Percentiles rank a stretch among this genome's conserved stretches.
phyloP scores from a whole-genome alignment of 2,329 filamentous ascomycete species.

The Microdochium nivale region DNA sequence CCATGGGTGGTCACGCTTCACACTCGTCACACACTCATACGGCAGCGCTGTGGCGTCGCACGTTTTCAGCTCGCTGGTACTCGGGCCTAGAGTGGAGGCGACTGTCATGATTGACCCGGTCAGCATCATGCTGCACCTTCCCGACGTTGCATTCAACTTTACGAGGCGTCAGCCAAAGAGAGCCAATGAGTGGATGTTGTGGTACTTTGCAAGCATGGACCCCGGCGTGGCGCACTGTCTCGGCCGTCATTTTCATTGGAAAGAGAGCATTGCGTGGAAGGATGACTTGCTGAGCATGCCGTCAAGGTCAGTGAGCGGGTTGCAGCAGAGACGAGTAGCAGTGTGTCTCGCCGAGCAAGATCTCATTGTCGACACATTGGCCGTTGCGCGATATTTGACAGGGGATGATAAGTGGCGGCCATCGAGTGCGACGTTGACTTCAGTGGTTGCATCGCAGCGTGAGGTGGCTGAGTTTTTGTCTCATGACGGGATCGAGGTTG shows the following conservation, averaged over 20 bases:
- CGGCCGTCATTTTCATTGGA: constrained; percentile 63
- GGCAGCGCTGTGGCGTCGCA: constrained; percentile 56
- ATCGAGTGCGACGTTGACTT: constrained; percentile 1
- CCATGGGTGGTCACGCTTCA: constrained; percentile 49
- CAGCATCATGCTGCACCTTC: constrained; percentile 57
- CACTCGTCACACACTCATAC: constrained; percentile 55
- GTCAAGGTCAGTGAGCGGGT: constrained; percentile 1
- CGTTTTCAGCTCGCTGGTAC: constrained; percentile 39
- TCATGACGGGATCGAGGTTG: constrained; percentile 39
- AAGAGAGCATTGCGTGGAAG: constrained; percentile 61
- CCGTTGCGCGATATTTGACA: constrained; percentile 48
- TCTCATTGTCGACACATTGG: constrained; percentile 53
- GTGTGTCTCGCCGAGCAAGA: constrained; percentile 52
- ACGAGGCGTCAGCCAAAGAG: constrained; percentile 38
- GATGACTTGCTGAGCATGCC: constrained; percentile 42
- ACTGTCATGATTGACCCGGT: constrained; percentile 52
- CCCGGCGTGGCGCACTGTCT: constrained; percentile 57
- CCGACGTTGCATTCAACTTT: constrained; percentile 66
- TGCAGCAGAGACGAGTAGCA: constrained; percentile 27
- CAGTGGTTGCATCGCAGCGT: background rate
- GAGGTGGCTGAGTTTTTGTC: constrained; percentile 16
- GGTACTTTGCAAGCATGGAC: constrained; percentile 63
- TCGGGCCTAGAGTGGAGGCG: constrained; percentile 41
- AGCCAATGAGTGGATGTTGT: constrained; percentile 64
- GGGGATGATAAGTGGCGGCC: constrained; percentile 22